Conservation (phyloP, 768 basidiomycete genomes). For the Cubamyces lactineus region DNA sequence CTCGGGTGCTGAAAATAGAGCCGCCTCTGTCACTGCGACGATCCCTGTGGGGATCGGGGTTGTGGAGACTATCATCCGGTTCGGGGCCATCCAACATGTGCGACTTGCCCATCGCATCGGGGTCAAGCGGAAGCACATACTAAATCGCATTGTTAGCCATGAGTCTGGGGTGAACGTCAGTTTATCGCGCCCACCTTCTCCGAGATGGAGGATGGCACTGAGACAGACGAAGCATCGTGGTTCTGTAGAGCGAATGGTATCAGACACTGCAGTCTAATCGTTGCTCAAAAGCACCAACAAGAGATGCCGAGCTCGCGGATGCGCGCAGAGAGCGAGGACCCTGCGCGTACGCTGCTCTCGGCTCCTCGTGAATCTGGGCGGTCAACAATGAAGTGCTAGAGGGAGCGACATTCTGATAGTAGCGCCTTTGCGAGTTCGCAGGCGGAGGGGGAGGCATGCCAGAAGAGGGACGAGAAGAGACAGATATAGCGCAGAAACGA, state of each 20-base stretch:
- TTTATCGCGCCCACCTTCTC: conserved; percentile 31
- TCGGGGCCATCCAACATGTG: conserved; percentile 60
- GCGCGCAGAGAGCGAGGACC: conserved; percentile 37
- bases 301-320: conserved; percentile 43
- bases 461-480: not conserved
- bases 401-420: conserved; percentile 26
- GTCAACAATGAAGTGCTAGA: conserved; percentile 24
- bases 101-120: conserved; percentile 58
- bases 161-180: not conserved
- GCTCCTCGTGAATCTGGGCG: conserved; percentile 15
- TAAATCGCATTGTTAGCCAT: conserved; percentile 30
- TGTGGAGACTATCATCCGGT: conserved; percentile 53
- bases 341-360: conserved; percentile 25
- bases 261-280: not conserved
- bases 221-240: conserved; percentile 26
- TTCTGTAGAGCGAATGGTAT: not conserved
- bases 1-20: conserved; percentile 57
- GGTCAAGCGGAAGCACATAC: conserved; percentile 70
- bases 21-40: conserved; percentile 40
- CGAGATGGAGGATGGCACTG: conserved; percentile 32
- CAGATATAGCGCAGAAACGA: conserved; percentile 25
- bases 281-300: conserved; percentile 41
- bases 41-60: conserved; percentile 49
- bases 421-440: conserved; percentile 5
- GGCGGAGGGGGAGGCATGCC: conserved; percentile 18